Base-by-base conservation (phyloP, 768 basidiomycete genomes). In the Gyrodon lividus region DNA sequence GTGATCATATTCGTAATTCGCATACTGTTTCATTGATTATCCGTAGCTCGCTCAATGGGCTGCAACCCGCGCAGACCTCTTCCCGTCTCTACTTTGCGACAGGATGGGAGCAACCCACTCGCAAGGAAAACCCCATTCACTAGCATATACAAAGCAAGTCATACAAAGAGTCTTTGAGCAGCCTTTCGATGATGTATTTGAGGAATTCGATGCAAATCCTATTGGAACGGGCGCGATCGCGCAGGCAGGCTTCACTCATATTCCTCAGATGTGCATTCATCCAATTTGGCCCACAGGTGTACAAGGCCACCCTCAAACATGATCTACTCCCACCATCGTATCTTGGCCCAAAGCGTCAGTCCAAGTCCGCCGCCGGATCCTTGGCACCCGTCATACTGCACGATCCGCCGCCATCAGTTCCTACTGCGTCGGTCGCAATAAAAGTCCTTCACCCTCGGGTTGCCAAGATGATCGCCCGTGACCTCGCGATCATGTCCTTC, bases 211-310 rank as follows among this genome's bases (percentile, higher is more conserved):
- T 50, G 77, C 84, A 52, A 75, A 66, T 5, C 95, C 97, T 4
- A 96, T 99, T 46, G 97, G 97, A n/a, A 90, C 89, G 9, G 97
- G 97, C 22, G 95, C 97, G n/a, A 97, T 99, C 56, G 97, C 96
- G 17, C 97, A 99, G 72, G 66, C 59, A 53, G 17, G 59, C 47
- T 23, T 17, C 8, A 80, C 54, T 43, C 66, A 59, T 40, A 3
- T 14, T 40, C 17, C 44, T 31, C 12, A 24, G 19, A 22, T 14
- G 14, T 42, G 1, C 20, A 23, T 34, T 50, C 26, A 51, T 43
- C 23, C 31, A 31, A 41, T 20, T 24, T 31, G 43, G 14, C 19
- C 16, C 20, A 20, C 51, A 90, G 87, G 95, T 98, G 7, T 96
- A 98, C 69, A 82, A 85, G 59, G 96, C 92, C 31, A 89, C 78